Base-by-base conservation (phyloP, 352 stramenopile genomes). In the Globisporangium recalcitrans region DNA sequence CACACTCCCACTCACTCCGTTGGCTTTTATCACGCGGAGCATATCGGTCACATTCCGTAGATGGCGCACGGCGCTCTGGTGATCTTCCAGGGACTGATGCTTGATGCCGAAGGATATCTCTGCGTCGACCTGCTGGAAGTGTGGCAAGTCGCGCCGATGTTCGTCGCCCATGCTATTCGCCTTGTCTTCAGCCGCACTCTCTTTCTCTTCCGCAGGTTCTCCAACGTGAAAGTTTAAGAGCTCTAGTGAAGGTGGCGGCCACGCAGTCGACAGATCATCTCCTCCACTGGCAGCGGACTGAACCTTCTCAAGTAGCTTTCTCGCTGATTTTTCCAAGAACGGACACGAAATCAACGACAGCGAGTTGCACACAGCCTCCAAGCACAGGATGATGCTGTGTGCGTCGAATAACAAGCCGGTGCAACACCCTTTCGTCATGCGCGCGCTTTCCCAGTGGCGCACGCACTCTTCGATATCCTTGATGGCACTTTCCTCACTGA, bases 271-370 rank as follows among this genome's bases (percentile, higher is more conserved):
- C 7, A 42, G n/a, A 3, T 34, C 14, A 13, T 36, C 42, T 34
- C 40, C 29, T 42, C 27, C 13, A 8, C 13, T 44, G 32, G 40
- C 21, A 22, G 29, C 58, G 22, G 27, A 11, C 24, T 78, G 63
- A 22, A 80, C 58, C 14, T 36, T 67, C 22, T 71, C 67, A 0
- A 90, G 61, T 3, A 90, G 26, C 11, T 56, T 68, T 47, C 75
- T 73, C 31, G 72, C 71, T 36, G 62, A 40, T 2, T 58, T 64
- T 66, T 90, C 77, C 34, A 86, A 47, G 32, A 60, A 56, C 31
- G 74, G 68, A 47, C 75, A 82, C 9, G 77, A 85, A 63, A 82
- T 74, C 32, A 91, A 40, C 3, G 75, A 84, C 13, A 90, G 52
- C 19, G 77, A 70, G 54, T 78, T 77, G 62, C 75, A 85, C 1